Evolutionary conservation across 2,329 filamentous ascomycete genomes (phyloP), one percentile per base, ranked within the genome.

Genomic region (Teratosphaeria viscida): DNA sequence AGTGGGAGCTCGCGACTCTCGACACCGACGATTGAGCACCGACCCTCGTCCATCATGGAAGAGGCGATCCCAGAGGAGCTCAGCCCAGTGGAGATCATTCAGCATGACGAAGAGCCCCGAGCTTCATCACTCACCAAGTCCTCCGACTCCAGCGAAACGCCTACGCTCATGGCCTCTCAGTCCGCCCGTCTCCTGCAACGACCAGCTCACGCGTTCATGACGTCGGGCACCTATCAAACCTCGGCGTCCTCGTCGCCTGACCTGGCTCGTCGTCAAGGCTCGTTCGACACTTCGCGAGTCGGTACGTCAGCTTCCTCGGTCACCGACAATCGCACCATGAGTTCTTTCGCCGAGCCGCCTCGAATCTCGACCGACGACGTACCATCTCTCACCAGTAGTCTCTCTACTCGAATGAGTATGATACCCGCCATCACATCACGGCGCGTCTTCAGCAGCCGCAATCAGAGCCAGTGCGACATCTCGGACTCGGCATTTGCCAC

Each of bases 301-400:
- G 89, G 87, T 5, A 91, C 88, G 1, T 85, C 88, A 2, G 84
- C 87, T 5, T 92, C 88, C 1, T 91, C 88, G 0, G 78, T 70
- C 87, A 82, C 83, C 0, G 88, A 91, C 62, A 87, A 87, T 64
- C 86, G 84, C 60, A 83, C 79, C 43, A 86, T 89, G 70, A 85
- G 85, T 60, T 90, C 87, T 2, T 76, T 89, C 35, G 78, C 89
- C 5, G 82, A 90, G 72, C 87, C 90, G 66, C 76, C 81, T 11
- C 84, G 88, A 54, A 82, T 87, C 39, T 92, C 88, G 0, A 79
- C 85, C 35, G 86, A 88, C 63, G 88, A 89, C 65, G 84, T 89
- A 14, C 87, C 88, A 2, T 91, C 88, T 1, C 74, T 86, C 64
- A 89, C 87, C 1, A 90, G 87, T 68, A 90, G 86, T 69, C 85